A percentile compares a stretch with the other conserved stretches of the same genome.
phyloP scores from a whole-genome alignment of 441 rosid genomes.

The Adansonia gregorii region DNA sequence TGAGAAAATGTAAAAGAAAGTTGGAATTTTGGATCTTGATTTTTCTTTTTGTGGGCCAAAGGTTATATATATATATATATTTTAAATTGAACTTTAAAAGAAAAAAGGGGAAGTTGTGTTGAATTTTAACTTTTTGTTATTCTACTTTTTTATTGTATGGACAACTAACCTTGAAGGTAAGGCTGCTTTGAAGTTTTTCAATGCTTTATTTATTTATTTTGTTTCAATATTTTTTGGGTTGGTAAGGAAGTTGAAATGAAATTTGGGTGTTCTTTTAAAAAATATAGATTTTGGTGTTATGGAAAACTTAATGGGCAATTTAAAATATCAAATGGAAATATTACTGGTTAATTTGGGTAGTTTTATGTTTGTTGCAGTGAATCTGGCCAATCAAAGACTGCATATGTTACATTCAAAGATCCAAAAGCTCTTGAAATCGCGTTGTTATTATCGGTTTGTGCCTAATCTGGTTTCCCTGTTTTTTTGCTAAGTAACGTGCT shows the following conservation, averaged over 20 bases:
- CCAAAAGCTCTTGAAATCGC: slow-evolving; percentile 94
- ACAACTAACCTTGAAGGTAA: not conserved
- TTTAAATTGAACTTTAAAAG: not conserved
- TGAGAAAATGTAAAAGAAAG: slow-evolving; percentile 24
- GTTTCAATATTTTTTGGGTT: not conserved
- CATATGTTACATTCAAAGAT: slow-evolving; percentile 84
- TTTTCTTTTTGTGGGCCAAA: slow-evolving; percentile 11
- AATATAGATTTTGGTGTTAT: not conserved
- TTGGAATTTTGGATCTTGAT: slow-evolving; percentile 15
- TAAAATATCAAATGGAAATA: not conserved
- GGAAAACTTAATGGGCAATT: not conserved
- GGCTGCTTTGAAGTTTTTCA: slow-evolving; percentile 15
- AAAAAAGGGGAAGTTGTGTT: slow-evolving; percentile 1
- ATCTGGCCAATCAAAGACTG: slow-evolving; percentile 54
- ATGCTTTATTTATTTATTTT: not conserved
- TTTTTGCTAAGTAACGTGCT: not conserved
- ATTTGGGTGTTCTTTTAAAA: not conserved
- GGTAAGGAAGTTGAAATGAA: not conserved
- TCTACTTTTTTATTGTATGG: not conserved
- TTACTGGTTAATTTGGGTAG: slow-evolving; percentile 21
- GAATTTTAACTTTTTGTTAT: not conserved
- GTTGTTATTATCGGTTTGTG: slow-evolving; percentile 75
- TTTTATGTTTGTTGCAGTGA: slow-evolving; percentile 51
- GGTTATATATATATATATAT: not conserved
- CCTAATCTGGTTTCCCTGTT: not conserved